phyloP scores from a whole-genome alignment of 768 basidiomycete genomes.

The Pulveroboletus sp. region DNA sequence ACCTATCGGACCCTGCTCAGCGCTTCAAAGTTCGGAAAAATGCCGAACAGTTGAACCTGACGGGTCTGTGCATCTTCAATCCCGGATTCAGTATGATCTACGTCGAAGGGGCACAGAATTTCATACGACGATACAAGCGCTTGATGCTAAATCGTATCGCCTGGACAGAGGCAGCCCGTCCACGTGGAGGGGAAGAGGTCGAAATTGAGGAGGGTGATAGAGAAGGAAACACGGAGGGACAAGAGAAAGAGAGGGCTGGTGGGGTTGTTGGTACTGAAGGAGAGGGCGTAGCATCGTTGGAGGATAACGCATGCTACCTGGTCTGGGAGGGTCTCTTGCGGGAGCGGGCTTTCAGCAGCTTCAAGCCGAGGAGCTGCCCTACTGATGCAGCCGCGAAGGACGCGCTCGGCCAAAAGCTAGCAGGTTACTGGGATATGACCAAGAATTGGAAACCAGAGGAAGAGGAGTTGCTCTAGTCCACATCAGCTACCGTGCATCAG shows the following conservation, averaged over 20 bases:
- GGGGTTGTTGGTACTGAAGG: conserved; percentile 19
- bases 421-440: conserved; percentile 91
- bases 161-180: conserved; percentile 90
- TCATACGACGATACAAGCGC: conserved; percentile 80
- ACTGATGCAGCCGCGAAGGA: conserved; percentile 86
- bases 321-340: conserved; percentile 91
- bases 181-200: conserved; percentile 67
- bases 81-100: conserved; percentile 87
- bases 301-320: conserved; percentile 82
- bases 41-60: conserved; percentile 84
- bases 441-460: conserved; percentile 88
- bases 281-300: conserved; percentile 44
- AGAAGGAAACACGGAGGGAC: conserved; percentile 33
- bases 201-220: conserved; percentile 54
- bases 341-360: conserved; percentile 74
- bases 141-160: conserved; percentile 83
- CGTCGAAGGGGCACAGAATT: conserved; percentile 87
- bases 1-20: conserved; percentile 86
- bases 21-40: conserved; percentile 97
- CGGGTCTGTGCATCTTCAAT: conserved; percentile 89
- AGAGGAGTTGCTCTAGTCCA: conserved; percentile 59
- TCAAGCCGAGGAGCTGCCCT: conserved; percentile 77
- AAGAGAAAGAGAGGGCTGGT: conserved; percentile 32
- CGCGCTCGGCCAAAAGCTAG: conserved; percentile 74
- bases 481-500: not conserved